These are phyloP conservation scores for Gossypium bickii DNA, from an alignment of 345 rosid species.

Conservation along the genomic window DNA sequence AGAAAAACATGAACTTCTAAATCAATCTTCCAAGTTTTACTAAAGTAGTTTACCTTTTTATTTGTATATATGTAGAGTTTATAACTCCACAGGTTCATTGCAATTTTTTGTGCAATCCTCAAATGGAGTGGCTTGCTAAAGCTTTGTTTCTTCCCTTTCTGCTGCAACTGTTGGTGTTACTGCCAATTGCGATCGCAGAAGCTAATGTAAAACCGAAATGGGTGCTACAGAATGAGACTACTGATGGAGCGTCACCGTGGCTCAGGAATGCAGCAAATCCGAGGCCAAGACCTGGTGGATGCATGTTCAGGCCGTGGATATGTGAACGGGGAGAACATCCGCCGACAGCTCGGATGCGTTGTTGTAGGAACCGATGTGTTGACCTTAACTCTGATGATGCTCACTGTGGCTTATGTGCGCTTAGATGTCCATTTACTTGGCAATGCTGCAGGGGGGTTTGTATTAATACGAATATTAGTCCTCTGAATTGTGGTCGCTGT, in stretches of 20 bases:
- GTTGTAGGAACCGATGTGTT: slow-evolving; percentile 46
- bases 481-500: slow-evolving; percentile 41
- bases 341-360: slow-evolving; percentile 29
- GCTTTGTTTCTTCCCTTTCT: slow-evolving; percentile 11
- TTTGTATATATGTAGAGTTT: neutral
- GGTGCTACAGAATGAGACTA: slow-evolving; percentile 12
- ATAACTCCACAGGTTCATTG: neutral
- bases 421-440: slow-evolving; percentile 44
- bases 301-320: slow-evolving; percentile 39
- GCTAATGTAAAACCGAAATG: neutral
- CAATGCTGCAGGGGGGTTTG: slow-evolving; percentile 48
- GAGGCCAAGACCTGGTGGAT: slow-evolving; percentile 21
- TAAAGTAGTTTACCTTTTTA: neutral
- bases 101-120: neutral
- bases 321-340: slow-evolving; percentile 28
- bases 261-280: slow-evolving; percentile 25
- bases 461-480: slow-evolving; percentile 29
- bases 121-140: slow-evolving; percentile 17
- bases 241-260: slow-evolving; percentile 32
- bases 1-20: slow-evolving; percentile 6
- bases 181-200: neutral
- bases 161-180: slow-evolving; percentile 7
- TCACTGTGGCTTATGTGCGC: slow-evolving; percentile 43
- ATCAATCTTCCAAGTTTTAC: neutral
- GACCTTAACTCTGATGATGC: slow-evolving; percentile 38